Evolutionary conservation across 1,284 basidiomycete species (phyloP), one percentile per base, ranked within the genome.

Genomic region (Cystobasidium pallidum): DNA sequence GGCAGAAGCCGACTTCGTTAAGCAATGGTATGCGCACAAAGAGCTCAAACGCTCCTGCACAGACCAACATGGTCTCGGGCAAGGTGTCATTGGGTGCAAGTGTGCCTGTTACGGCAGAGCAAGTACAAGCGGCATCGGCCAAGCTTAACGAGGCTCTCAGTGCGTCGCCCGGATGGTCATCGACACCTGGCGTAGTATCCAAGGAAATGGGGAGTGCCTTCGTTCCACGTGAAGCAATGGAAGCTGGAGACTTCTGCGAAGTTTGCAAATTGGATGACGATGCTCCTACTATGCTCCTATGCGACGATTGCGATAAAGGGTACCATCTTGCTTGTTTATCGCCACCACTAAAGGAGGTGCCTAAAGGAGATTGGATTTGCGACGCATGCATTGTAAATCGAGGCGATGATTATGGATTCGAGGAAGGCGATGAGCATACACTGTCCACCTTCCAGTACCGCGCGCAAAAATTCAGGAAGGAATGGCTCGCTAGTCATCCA

Each of bases 361-460:
- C 96, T 2, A 90, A 89, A 76, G 91, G 93, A 70, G 90, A 95
- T 65, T 99, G 96, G 95, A 98, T 89, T 81, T 99, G 96, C 81
- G 91, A 92, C 77, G 88, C 89, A 1, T 99, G 96, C 79, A 84
- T 99, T 19, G 87, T 94, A 54, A 90, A 89, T 32, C 96, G 92
- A 0, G 94, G 95, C n/a, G 92, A 92, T 71, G 96, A 98, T 81
- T 99, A 92, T 79, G 96, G 96, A 51, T 99, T 99, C 79, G 95
- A 98, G 78, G 95, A 98, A 79, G 96, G 96, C 66, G 91, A 98
- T 81, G 94, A 97, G 76, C 95, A 99, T 81, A 89, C 88, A 75
- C 85, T 99, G 52, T 86, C 91, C 51, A 92, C 88, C 77, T 99
- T 99, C 83, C 93, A 95, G 79, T 89, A 89, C 45, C 87, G 95